Base-by-base conservation (phyloP, 805 yeast genomes). In the Debaryomyces prosopidis region DNA sequence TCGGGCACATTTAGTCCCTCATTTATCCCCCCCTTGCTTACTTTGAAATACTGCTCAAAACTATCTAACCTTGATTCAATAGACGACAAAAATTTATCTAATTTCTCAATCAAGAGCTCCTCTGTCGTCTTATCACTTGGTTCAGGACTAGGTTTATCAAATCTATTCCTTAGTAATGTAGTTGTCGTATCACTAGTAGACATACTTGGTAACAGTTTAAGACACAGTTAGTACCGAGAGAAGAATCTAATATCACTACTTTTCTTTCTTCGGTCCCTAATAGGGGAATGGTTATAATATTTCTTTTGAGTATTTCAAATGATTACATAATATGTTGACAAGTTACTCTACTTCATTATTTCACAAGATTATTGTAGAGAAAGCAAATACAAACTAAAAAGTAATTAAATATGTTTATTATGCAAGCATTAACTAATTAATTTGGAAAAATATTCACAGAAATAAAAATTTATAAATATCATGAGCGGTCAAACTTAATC, bases 31-130 rank as follows among this genome's bases (percentile, higher is more conserved):
- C 36, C 31, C 17, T 31, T 27, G 9, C 6, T 40, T 19, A 64
- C 45, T 46, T 69, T 65, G 52, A 71, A 71, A 46, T 63, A 72
- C 47, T 62, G 65, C 39, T 72, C 77, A 46, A 72, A 72, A 39
- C 60, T 64, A 38, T 66, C 71, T 28, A 72, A 50, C 17, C 75
- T 50, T 10, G 69, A 60, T 47, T 72, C 77, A n/a, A 72, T 65
- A 7, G 73, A 67, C n/a, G 73, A 63, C 16, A 72, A 55, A 43
- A 72, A 72, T n/a, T 52, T 51, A 43, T 72, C 77, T 30, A 72
- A 51, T 41, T 66, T 68, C 44, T 71, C 76, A 6, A 71, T 67
- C 46, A 72, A 58, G 2, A 67, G 43, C 50, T 71, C 77, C 39
- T 72, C 77, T 0, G 75, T 64, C 1, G 68, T 27, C 28, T 41